These are phyloP conservation scores for Posidonia australis DNA, from an alignment of 106 monocot species.

Conservation along the genomic window DNA sequence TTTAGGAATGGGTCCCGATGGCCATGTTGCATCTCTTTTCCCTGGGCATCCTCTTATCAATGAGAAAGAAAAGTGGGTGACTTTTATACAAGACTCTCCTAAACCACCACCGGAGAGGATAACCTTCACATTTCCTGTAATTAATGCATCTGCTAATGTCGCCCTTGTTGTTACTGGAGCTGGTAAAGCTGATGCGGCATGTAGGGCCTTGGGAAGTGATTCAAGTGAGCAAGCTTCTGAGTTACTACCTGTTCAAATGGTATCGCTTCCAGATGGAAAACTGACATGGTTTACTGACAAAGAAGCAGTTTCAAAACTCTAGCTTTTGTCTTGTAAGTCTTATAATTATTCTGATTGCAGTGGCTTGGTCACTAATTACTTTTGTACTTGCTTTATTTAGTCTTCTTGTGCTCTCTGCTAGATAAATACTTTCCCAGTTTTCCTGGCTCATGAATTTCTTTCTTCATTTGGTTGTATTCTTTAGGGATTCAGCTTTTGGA, in stretches of 20 bases:
- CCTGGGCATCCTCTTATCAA: constrained; percentile 16
- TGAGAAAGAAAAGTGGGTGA: constrained; percentile 13
- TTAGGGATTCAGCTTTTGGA: too few relatives aligned
- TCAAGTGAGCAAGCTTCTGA: neutral
- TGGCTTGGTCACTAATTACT: too few relatives aligned
- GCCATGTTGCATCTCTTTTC: constrained; percentile 26
- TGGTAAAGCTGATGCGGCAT: constrained; percentile 11
- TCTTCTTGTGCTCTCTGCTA: too few relatives aligned
- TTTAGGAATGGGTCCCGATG: constrained; percentile 29
- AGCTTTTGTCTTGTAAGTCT: neutral
- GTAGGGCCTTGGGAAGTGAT: constrained; percentile 4
- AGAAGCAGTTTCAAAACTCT: constrained; percentile 9
- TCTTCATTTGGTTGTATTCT: too few relatives aligned
- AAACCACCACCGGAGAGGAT: constrained; percentile 29
- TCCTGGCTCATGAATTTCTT: too few relatives aligned
- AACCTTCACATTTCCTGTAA: constrained; percentile 30
- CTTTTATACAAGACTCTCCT: constrained; percentile 22
- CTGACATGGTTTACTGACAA: constrained; percentile 22
- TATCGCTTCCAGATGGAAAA: constrained; percentile 16
- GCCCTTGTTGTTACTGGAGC: constrained; percentile 16
- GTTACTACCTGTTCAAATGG: constrained; percentile 16
- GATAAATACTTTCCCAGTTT: too few relatives aligned
- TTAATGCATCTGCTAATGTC: constrained; percentile 21
- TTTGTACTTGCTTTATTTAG: too few relatives aligned
- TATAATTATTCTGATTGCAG: too few relatives aligned